Conservation (phyloP, 192 early-diverging fungal species). For the Coemansia sp. region DNA sequence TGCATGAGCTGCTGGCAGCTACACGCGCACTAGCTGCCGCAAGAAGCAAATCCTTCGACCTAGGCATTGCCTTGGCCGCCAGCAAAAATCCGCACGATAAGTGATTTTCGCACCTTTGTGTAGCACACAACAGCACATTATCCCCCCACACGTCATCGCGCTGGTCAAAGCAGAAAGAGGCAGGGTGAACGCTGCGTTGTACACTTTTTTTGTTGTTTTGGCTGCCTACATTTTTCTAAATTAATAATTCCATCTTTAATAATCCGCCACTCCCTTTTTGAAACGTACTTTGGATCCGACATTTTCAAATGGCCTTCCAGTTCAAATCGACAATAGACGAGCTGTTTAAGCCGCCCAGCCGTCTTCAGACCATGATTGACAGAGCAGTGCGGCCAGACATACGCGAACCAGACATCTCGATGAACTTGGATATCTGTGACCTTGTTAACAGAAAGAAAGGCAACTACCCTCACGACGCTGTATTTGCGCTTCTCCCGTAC, state of each 20-base stretch:
- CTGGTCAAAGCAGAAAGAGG: too few relatives aligned
- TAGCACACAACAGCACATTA: too few relatives aligned
- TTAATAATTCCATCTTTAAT: too few relatives aligned
- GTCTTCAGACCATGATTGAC: constrained; percentile 60
- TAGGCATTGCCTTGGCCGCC: constrained; percentile 9
- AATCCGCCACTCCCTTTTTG: too few relatives aligned
- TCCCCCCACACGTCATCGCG: too few relatives aligned
- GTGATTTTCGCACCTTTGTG: too few relatives aligned
- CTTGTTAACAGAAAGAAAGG: constrained; percentile 88
- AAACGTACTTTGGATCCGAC: too few relatives aligned
- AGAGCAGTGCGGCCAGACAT: constrained; percentile 72
- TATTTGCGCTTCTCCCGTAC: constrained; percentile 39
- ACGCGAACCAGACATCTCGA: constrained; percentile 72
- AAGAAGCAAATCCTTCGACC: constrained; percentile 22
- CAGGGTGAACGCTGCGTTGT: too few relatives aligned
- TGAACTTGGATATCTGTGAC: constrained; percentile 95
- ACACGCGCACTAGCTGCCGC: constrained; percentile 23
- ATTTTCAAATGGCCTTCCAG: constrained; percentile 37
- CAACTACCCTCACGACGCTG: constrained; percentile 59
- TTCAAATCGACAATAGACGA: constrained; percentile 43
- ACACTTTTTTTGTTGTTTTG: too few relatives aligned
- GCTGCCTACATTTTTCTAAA: too few relatives aligned
- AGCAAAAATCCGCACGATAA: too few relatives aligned
- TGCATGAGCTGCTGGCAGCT: constrained; percentile 15
- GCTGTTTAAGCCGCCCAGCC: constrained; percentile 45